Conservation (phyloP, 352 stramenopile genomes). For the Phytopythium helicoides region DNA sequence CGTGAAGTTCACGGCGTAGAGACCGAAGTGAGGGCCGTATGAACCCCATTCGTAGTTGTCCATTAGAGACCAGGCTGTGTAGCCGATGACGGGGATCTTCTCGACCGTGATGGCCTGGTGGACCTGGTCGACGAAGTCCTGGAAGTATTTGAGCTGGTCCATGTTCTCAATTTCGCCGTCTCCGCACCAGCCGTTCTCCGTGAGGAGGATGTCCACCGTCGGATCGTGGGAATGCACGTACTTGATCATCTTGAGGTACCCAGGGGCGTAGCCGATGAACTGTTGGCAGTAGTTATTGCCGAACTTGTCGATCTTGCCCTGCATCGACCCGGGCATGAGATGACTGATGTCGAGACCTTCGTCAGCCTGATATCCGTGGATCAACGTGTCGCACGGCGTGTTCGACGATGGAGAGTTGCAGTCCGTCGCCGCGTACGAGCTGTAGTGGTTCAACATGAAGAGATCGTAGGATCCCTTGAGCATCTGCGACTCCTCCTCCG, state of each 20-base stretch:
- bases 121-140: slow-evolving; percentile 27
- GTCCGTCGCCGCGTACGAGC: slow-evolving; percentile 29
- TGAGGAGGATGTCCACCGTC: slow-evolving; percentile 26
- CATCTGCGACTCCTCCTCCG: slow-evolving; percentile 41
- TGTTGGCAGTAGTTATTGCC: slow-evolving; percentile 17
- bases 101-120: slow-evolving; percentile 16
- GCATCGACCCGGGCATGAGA: slow-evolving; percentile 25
- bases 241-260: slow-evolving; percentile 33
- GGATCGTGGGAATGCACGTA: slow-evolving; percentile 36
- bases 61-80: slow-evolving; percentile 90
- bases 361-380: slow-evolving; percentile 24
- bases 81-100: slow-evolving; percentile 56
- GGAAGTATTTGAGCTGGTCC: slow-evolving; percentile 42
- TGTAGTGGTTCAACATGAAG: slow-evolving; percentile 93
- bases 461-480: slow-evolving; percentile 83
- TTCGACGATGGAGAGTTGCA: slow-evolving; percentile 26
- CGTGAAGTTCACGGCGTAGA: slow-evolving; percentile 37
- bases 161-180: slow-evolving; percentile 34
- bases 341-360: slow-evolving; percentile 31
- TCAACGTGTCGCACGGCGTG: slow-evolving; percentile 15
- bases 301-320: too few species aligned
- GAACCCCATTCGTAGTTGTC: slow-evolving; percentile 93
- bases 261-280: slow-evolving; percentile 30
- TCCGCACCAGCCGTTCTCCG: slow-evolving; percentile 49
- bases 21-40: slow-evolving; percentile 30